A percentile compares a stretch with the other conserved stretches of the same genome.
Conservation (phyloP, 805 yeast species). For the Maudiozyma barnettii region DNA sequence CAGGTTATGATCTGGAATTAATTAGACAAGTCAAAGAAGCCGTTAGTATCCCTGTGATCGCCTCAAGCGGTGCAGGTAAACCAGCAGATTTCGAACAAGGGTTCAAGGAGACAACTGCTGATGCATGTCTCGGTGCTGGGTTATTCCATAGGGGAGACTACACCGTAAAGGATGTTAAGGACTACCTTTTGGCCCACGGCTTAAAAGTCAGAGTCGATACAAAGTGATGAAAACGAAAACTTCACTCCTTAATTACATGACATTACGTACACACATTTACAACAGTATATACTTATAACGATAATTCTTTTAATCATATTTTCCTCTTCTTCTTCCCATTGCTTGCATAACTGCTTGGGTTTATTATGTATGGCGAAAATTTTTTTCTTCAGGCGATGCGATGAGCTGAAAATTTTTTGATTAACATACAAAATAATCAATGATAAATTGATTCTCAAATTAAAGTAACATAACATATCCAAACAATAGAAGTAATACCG, state of each 20-base stretch:
- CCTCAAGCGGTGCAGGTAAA: conserved; percentile 94
- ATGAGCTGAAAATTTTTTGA: not conserved
- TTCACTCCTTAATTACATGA: not conserved
- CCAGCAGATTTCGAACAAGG: conserved; percentile 89
- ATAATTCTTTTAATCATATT: too few relatives aligned
- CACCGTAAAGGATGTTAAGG: conserved; percentile 75
- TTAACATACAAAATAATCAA: not conserved
- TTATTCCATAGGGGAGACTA: conserved; percentile 95
- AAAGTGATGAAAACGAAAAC: not conserved
- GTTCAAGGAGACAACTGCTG: conserved; percentile 69
- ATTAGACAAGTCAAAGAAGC: conserved; percentile 66
- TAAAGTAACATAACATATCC: not conserved
- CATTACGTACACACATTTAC: not conserved
- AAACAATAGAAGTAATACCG: not conserved
- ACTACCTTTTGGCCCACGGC: conserved; percentile 47
- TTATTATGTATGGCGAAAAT: too few relatives aligned
- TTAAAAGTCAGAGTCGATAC: conserved; percentile 66
- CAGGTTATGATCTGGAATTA: conserved; percentile 86
- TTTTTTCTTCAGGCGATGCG: not conserved
- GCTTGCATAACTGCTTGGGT: too few relatives aligned
- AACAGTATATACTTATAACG: too few relatives aligned
- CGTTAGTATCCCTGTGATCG: conserved; percentile 86
- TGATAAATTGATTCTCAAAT: too few relatives aligned
- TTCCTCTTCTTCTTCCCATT: too few relatives aligned
- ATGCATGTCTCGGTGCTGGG: conserved; percentile 98